A percentile compares a stretch with the other conserved stretches of the same genome.
phyloP scores from a whole-genome alignment of 352 stramenopile species.

The Globisporangium lucens region DNA sequence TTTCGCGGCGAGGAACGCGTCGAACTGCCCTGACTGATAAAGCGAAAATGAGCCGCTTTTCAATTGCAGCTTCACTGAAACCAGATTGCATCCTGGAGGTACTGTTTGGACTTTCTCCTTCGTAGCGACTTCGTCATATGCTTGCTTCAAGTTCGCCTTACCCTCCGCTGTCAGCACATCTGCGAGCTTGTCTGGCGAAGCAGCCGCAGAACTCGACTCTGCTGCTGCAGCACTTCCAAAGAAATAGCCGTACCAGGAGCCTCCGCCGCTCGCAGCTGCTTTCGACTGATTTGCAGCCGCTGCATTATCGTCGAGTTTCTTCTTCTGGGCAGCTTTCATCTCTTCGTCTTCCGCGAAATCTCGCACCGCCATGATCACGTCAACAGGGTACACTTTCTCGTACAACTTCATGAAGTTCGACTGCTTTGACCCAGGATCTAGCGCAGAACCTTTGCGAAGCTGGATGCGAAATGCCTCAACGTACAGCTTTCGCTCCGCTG shows the following conservation, averaged over 20 bases:
- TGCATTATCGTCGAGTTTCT: slow-evolving; percentile 26
- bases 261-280: slow-evolving; percentile 21
- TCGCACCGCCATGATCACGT: slow-evolving; percentile 62
- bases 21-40: slow-evolving; percentile 44
- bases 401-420: slow-evolving; percentile 42
- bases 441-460: slow-evolving; percentile 32
- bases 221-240: slow-evolving; percentile 38
- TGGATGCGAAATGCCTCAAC: slow-evolving; percentile 50
- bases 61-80: slow-evolving; percentile 66
- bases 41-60: slow-evolving; percentile 48
- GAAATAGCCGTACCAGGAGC: slow-evolving; percentile 83
- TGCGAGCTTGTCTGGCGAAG: slow-evolving; percentile 26
- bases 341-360: slow-evolving; percentile 62
- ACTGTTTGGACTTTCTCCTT: slow-evolving; percentile 46
- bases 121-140: slow-evolving; percentile 66
- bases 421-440: slow-evolving; percentile 43
- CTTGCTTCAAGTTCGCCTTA: slow-evolving; percentile 61
- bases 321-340: slow-evolving; percentile 23
- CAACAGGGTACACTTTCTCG: slow-evolving; percentile 62
- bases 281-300: slow-evolving; percentile 23
- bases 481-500: slow-evolving; percentile 59
- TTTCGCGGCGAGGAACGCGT: slow-evolving; percentile 43
- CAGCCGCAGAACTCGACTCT: slow-evolving; percentile 6
- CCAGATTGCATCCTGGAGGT: slow-evolving; percentile 61
- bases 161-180: slow-evolving; percentile 63